Percentiles rank a stretch among this genome's conserved stretches.
These are phyloP conservation scores for Fusarium odoratissimum DNA, from an alignment of 2,329 filamentous ascomycete species.

Conservation along the genomic window DNA sequence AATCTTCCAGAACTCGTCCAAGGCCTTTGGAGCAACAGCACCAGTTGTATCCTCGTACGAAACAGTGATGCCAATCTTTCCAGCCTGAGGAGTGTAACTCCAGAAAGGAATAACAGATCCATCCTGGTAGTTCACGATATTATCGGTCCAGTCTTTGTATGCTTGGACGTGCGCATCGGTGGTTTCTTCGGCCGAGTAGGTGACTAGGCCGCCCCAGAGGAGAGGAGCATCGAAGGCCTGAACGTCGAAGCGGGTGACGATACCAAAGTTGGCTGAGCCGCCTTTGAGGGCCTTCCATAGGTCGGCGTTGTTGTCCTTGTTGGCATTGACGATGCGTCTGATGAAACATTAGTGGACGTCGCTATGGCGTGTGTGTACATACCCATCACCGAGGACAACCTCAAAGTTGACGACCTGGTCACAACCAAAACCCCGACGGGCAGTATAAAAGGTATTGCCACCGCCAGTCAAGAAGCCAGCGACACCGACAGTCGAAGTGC, in stretches of 20 bases:
- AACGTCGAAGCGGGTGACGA: constrained; percentile 35
- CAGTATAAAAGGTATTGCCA: constrained; percentile 34
- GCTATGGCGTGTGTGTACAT: fast-evolving
- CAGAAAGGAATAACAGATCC: constrained; percentile 17
- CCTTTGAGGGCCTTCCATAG: constrained; percentile 32
- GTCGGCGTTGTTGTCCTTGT: constrained; percentile 30
- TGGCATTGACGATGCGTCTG: constrained; percentile 13
- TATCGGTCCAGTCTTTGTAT: constrained; percentile 27
- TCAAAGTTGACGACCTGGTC: constrained; percentile 58
- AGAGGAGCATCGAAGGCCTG: constrained; percentile 28
- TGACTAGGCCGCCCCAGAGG: constrained; percentile 32
- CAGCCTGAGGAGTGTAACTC: constrained; percentile 11
- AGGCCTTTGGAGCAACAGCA: not conserved
- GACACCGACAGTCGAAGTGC: constrained; percentile 38
- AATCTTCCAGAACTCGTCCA: constrained; percentile 15
- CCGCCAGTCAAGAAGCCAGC: constrained; percentile 46
- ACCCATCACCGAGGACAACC: constrained; percentile 51
- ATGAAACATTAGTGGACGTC: not conserved
- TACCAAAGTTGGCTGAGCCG: constrained; percentile 30
- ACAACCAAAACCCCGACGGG: constrained; percentile 43
- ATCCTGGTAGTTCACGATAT: constrained; percentile 10
- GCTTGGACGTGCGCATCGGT: constrained; percentile 27
- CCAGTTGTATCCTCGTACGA: constrained; percentile 20
- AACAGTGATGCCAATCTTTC: constrained; percentile 6
- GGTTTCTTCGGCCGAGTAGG: constrained; percentile 18